Evolutionary conservation across 2,329 filamentous ascomycete species (phyloP).

Genomic region (Talaromyces rugulosus): DNA sequence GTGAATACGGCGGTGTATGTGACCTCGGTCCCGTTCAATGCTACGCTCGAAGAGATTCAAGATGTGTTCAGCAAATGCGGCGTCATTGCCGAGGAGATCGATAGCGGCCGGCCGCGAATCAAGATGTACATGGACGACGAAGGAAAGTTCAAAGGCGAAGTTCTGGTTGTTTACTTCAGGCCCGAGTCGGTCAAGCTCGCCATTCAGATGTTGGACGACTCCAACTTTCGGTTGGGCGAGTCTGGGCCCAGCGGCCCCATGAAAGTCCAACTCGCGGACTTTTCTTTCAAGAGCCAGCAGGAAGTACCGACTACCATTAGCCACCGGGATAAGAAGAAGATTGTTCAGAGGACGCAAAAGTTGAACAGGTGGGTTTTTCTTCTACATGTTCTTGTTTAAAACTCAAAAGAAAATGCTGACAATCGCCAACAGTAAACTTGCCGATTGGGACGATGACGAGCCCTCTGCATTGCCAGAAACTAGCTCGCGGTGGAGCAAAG

Average conservation of each 20-base stretch:
- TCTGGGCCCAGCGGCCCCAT: slow-evolving; percentile 59
- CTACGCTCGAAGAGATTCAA: slow-evolving; percentile 73
- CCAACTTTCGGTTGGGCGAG: slow-evolving; percentile 67
- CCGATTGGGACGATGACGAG: slow-evolving; percentile 94
- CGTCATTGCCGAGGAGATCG: slow-evolving; percentile 90
- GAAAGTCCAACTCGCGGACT: slow-evolving; percentile 77
- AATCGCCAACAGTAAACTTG: slow-evolving; percentile 62
- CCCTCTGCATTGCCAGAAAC: slow-evolving; percentile 56
- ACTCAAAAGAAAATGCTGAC: slow-evolving; percentile 15
- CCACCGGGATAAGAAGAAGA: slow-evolving; percentile 75
- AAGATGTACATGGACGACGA: slow-evolving; percentile 83
- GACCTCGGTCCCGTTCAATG: slow-evolving; percentile 77
- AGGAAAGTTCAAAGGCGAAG: slow-evolving; percentile 89
- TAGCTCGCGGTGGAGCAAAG: slow-evolving; percentile 64
- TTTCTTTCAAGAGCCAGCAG: slow-evolving; percentile 84
- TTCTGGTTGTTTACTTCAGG: slow-evolving; percentile 89
- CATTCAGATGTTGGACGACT: slow-evolving; percentile 51
- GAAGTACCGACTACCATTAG: slow-evolving; percentile 54
- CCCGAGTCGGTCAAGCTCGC: slow-evolving; percentile 78
- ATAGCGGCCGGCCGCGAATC: slow-evolving; percentile 80
- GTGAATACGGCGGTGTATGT: slow-evolving; percentile 92
- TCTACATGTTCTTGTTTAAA: background rate
- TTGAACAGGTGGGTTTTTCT: slow-evolving; percentile 57
- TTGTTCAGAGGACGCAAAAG: slow-evolving; percentile 87
- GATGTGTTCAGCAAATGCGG: slow-evolving; percentile 84